Evolutionary conservation across 73 alveolate genomes (phyloP).

Genomic region (Symbiodinium pilosum): DNA sequence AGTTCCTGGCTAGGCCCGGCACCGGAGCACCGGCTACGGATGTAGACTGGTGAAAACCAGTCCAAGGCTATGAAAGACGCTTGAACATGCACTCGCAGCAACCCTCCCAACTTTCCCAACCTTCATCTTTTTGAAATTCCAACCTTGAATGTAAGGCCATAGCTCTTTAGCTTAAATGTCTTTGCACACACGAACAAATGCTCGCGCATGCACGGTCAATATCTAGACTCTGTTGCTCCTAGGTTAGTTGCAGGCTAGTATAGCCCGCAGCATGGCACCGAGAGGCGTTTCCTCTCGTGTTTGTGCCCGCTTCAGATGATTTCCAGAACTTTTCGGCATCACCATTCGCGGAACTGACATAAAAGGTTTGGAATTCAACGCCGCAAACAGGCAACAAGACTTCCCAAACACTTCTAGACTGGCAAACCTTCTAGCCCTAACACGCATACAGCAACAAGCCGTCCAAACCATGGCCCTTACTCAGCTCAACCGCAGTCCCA

Average conservation of each 20-base stretch:
- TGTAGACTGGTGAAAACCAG: background rate
- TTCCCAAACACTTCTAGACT: background rate
- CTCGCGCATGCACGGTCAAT: background rate
- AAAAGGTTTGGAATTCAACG: too few relatives aligned
- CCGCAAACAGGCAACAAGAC: too few relatives aligned
- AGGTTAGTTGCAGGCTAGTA: background rate
- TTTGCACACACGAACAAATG: too few relatives aligned
- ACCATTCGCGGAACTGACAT: too few relatives aligned
- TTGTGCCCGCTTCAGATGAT: background rate
- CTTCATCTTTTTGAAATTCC: too few relatives aligned
- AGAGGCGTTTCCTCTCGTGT: constrained; percentile 11
- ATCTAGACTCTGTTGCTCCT: background rate
- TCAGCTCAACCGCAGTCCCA: background rate
- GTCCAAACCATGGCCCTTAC: background rate
- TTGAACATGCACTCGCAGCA: too few relatives aligned
- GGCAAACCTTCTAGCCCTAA: too few relatives aligned
- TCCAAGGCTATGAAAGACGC: too few relatives aligned
- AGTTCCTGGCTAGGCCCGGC: background rate
- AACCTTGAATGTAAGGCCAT: too few relatives aligned
- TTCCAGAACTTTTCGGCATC: background rate
- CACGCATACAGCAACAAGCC: background rate
- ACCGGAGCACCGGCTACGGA: background rate
- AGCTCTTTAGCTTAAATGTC: too few relatives aligned
- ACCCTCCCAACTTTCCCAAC: too few relatives aligned
- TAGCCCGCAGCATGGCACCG: background rate